Evolutionary conservation across 164 flowering plant genomes (phyloP).

Genomic region (Piper betle): DNA sequence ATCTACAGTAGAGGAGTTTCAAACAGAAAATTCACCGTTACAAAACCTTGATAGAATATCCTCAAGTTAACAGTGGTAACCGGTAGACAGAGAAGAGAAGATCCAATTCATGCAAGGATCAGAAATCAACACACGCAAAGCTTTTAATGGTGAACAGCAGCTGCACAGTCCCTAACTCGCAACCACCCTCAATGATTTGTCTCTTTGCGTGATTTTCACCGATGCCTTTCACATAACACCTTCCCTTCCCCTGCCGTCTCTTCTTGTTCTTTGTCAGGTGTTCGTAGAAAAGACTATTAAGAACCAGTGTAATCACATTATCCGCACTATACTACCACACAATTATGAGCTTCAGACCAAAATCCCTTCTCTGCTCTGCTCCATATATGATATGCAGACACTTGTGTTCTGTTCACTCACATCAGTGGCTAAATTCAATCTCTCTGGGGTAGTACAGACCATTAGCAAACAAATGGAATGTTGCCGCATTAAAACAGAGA

Average conservation of each 20-base stretch:
- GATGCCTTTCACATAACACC: constrained; percentile 14
- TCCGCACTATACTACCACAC: neutral
- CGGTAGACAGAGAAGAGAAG: neutral
- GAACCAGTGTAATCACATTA: neutral
- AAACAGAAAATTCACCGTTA: neutral
- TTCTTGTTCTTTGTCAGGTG: constrained; percentile 16
- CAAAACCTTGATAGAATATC: constrained; percentile 1
- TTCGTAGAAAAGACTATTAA: constrained; percentile 10
- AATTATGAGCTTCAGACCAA: constrained; percentile 2
- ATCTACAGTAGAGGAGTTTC: too few relatives aligned
- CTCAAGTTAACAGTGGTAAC: neutral
- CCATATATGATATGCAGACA: too few relatives aligned
- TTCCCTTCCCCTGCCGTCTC: constrained; percentile 14
- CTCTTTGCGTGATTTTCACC: constrained; percentile 25
- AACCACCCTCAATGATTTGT: constrained; percentile 20
- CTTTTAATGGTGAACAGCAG: constrained; percentile 33
- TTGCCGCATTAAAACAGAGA: constrained; percentile 8
- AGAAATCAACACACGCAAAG: constrained; percentile 30
- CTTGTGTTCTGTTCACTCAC: constrained; percentile 13
- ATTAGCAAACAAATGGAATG: constrained; percentile 20
- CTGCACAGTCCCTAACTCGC: constrained; percentile 5
- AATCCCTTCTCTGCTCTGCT: neutral
- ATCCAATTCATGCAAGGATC: neutral
- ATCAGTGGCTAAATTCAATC: constrained; percentile 12
- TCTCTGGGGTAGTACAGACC: constrained; percentile 18